Conservation (phyloP, 2,329 filamentous ascomycete species). For the Fusarium nygamai region DNA sequence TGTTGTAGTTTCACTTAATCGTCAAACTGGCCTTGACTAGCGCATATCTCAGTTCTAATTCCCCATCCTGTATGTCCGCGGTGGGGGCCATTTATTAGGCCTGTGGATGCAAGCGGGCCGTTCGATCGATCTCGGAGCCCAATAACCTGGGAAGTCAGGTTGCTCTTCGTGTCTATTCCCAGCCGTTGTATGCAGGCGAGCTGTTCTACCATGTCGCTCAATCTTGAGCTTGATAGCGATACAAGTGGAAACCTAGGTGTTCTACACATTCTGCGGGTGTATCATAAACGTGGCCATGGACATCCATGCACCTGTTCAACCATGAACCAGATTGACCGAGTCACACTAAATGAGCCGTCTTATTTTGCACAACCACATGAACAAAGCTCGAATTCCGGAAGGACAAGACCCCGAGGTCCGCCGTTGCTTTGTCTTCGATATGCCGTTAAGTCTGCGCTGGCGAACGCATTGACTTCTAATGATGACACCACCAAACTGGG, state of each 20-base stretch:
- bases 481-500: conserved; percentile 9
- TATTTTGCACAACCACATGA: conserved; percentile 11
- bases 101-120: conserved; percentile 29
- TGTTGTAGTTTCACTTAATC: conserved; percentile 4
- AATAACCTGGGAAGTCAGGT: conserved; percentile 23
- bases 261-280: neutral
- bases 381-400: neutral
- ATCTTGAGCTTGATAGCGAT: neutral
- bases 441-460: neutral
- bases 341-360: conserved; percentile 6
- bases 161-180: neutral
- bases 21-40: conserved; percentile 10
- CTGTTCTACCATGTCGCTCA: neutral
- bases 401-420: conserved; percentile 9
- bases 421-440: conserved; percentile 4
- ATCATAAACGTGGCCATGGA: conserved; percentile 12
- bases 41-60: conserved; percentile 7
- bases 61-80: conserved; percentile 13
- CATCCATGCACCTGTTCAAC: neutral
- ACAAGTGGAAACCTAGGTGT: neutral
- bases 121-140: conserved; percentile 26
- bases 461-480: neutral
- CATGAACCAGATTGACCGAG: conserved; percentile 4
- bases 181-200: neutral
- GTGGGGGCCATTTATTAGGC: conserved; percentile 14